phyloP scores from a whole-genome alignment of 495 filamentous ascomycete species.

The Lasiosphaeria miniovina region DNA sequence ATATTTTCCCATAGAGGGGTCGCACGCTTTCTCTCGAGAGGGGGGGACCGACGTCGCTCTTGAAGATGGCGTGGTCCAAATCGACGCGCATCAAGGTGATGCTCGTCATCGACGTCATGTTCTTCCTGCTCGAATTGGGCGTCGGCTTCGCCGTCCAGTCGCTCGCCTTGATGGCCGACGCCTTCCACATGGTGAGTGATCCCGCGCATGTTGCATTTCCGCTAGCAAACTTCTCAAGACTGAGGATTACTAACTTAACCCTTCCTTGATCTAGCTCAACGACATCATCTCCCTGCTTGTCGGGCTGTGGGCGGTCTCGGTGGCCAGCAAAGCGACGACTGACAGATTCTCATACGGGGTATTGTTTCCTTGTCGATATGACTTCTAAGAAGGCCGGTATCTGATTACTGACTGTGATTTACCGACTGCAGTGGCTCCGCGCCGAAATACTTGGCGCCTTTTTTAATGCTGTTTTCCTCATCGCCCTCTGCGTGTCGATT shows the following conservation, averaged over 20 bases:
- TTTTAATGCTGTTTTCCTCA: constrained; percentile 94
- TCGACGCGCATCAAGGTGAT: constrained; percentile 88
- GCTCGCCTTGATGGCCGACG: constrained; percentile 89
- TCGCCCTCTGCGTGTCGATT: constrained; percentile 92
- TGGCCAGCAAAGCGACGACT: constrained; percentile 74
- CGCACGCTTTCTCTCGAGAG: not conserved
- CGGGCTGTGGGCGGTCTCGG: constrained; percentile 91
- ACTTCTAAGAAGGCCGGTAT: not conserved
- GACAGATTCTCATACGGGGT: constrained; percentile 93
- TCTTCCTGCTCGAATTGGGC: constrained; percentile 86
- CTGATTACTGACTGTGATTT: constrained; percentile 29
- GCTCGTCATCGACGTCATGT: constrained; percentile 81
- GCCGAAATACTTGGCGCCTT: constrained; percentile 96
- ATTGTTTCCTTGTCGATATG: constrained; percentile 32
- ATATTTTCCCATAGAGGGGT: not conserved
- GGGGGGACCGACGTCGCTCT: not conserved
- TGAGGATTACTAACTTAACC: not conserved
- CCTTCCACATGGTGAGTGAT: constrained; percentile 86
- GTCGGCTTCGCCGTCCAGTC: constrained; percentile 84
- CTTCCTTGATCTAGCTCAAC: constrained; percentile 60
- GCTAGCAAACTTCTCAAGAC: not conserved
- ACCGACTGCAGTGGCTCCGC: constrained; percentile 65
- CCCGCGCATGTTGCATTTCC: constrained; percentile 1
- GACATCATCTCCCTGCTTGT: constrained; percentile 93
- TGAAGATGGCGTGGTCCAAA: constrained; percentile 83